Conservation (phyloP, 345 rosid species). For the Crucihimalaya himalaica region DNA sequence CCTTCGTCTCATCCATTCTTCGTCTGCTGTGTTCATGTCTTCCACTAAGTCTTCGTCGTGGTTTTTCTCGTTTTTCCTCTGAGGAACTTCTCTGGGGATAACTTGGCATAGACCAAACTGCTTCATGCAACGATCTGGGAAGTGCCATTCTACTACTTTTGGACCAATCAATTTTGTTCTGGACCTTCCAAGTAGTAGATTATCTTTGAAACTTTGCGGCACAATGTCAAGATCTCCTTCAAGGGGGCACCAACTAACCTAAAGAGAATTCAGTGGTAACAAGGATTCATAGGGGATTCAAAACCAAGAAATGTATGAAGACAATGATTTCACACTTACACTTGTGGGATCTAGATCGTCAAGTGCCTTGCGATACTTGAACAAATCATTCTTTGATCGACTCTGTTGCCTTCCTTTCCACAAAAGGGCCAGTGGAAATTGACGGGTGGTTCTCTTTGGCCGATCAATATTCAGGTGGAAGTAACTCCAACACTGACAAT, state of each 20-base stretch:
- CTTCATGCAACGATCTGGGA: slow-evolving; percentile 77
- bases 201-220: slow-evolving; percentile 50
- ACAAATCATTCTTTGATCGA: slow-evolving; percentile 67
- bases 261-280: not conserved
- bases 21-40: slow-evolving; percentile 68
- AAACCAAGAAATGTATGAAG: not conserved
- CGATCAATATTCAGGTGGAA: slow-evolving; percentile 68
- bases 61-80: slow-evolving; percentile 50
- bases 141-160: slow-evolving; percentile 81
- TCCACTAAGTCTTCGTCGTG: slow-evolving; percentile 73
- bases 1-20: slow-evolving; percentile 63
- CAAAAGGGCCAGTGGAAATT: slow-evolving; percentile 65
- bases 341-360: slow-evolving; percentile 57
- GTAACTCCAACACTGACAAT: slow-evolving; percentile 79
- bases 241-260: slow-evolving; percentile 63
- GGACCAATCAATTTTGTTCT: slow-evolving; percentile 77
- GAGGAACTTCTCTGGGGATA: slow-evolving; percentile 60
- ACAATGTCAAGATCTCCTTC: slow-evolving; percentile 54
- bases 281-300: not conserved
- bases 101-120: slow-evolving; percentile 68
- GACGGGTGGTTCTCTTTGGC: slow-evolving; percentile 61
- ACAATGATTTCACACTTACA: slow-evolving; percentile 38
- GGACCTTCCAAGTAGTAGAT: slow-evolving; percentile 69
- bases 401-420: slow-evolving; percentile 86
- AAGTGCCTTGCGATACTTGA: slow-evolving; percentile 67